Evolutionary conservation across 2,329 filamentous ascomycete species (phyloP), one percentile per base, ranked within the genome.

Genomic region (Chaetomiaceae sp.): DNA sequence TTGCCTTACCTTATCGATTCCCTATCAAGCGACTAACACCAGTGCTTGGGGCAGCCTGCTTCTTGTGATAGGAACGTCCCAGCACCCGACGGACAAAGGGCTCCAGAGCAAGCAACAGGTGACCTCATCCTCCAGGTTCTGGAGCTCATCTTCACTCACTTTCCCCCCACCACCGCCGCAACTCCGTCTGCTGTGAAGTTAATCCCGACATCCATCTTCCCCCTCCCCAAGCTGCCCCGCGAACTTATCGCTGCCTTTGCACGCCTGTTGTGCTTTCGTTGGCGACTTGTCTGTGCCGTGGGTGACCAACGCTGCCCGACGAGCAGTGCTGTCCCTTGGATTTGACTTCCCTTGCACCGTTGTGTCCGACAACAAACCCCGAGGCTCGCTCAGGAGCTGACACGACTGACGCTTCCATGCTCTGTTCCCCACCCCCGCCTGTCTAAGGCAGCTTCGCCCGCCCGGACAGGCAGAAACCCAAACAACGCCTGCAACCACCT

Each of bases 381-480:
- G 43, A 46, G 46, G 40, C 43, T 48, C 45, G 30, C 48, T 47
- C 42, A 47, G 40, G 44, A 53, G 44, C 50, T 55, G 55, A 55
- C 53, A 55, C 55, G 47, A 53, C 48, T 40, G 48, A 34, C 23
- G 17, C 20, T 49, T 31, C 33, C 45, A 46, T 51, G 45, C 49
- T 17, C 41, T 17, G n/a, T 49, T 52, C 53, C 55, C 55, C 55
- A 51, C 50, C 46, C 48, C 48, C 40, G 44, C 50, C 48, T 42
- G 46, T 53, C 38, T 55, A 57, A 51, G 53, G 53, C 53, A 57
- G 48, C 55, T 41, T 53, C 46, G 33, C 34, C 38, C 13, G 41
- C 47, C n/a, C 37, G 21, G 52, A 51, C 53, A 54, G 53, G 55
- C 53, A 55, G 55, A 55, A 55, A 48, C 52, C 52, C 53, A 53